A percentile compares a stretch with the other conserved stretches of the same genome.
phyloP scores from a whole-genome alignment of 331 rosid genomes.

The Quercus tomentella region DNA sequence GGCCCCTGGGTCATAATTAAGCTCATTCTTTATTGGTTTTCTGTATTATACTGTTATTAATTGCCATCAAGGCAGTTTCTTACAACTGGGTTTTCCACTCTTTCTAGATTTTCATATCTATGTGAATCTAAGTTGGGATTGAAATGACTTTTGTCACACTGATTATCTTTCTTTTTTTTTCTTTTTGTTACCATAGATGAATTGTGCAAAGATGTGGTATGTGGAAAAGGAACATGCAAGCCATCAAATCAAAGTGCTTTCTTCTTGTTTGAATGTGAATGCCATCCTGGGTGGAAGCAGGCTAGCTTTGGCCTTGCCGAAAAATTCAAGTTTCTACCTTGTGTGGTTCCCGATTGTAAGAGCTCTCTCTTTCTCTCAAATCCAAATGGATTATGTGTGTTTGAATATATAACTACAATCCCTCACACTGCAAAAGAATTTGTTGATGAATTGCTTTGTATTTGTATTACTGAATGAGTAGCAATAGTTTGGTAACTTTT shows the following conservation, averaged over 20 bases:
- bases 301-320: conserved; percentile 21
- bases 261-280: conserved; percentile 61
- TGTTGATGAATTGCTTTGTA: background rate
- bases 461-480: background rate
- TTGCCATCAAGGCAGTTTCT: background rate
- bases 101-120: background rate
- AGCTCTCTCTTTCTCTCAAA: background rate
- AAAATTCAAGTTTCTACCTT: conserved; percentile 62
- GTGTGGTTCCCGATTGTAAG: conserved; percentile 80
- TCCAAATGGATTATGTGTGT: background rate
- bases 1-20: background rate
- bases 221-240: conserved; percentile 86
- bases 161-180: background rate
- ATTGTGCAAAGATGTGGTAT: conserved; percentile 57
- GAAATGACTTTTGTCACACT: background rate
- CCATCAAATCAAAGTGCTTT: conserved; percentile 41
- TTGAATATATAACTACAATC: background rate
- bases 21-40: background rate
- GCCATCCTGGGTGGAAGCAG: conserved; percentile 78
- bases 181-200: conserved; percentile 38
- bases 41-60: background rate
- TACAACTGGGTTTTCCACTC: background rate
- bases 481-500: background rate
- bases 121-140: background rate
- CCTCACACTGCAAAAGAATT: background rate